These are phyloP conservation scores for Gastrolobium villosum DNA, from an alignment of 306 rosid species.

Conservation along the genomic window DNA sequence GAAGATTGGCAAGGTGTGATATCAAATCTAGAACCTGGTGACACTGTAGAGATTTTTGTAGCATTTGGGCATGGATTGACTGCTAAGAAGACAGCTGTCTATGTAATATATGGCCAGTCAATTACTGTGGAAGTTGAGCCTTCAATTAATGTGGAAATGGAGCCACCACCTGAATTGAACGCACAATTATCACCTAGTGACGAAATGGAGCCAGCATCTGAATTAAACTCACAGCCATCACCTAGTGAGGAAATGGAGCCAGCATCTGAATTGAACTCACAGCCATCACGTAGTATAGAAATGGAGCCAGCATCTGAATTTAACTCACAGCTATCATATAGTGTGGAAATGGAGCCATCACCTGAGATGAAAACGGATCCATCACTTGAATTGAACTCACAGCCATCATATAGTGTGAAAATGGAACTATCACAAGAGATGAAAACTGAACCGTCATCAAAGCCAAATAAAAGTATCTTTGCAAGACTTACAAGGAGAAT, in stretches of 20 bases:
- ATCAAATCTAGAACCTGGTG: constrained; percentile 21
- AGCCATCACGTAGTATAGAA: too few relatives aligned
- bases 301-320: background rate
- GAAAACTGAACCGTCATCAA: too few relatives aligned
- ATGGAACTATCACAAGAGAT: too few relatives aligned
- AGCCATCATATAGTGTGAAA: too few relatives aligned
- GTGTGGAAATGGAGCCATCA: background rate
- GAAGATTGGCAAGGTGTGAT: constrained; percentile 35
- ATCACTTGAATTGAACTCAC: too few relatives aligned
- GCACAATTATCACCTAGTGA: too few relatives aligned
- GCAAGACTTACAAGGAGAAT: too few relatives aligned
- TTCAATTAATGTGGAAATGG: background rate
- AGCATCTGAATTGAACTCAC: too few relatives aligned
- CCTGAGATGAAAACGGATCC: background rate
- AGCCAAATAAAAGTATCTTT: too few relatives aligned
- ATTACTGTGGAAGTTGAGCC: background rate
- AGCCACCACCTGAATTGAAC: too few relatives aligned
- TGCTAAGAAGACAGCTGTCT: background rate
- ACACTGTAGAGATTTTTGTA: constrained; percentile 37
- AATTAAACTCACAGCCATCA: too few relatives aligned
- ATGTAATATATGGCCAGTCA: constrained; percentile 11
- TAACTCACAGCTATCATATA: too few relatives aligned
- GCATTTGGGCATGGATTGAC: constrained; percentile 18
- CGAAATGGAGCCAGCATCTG: background rate
- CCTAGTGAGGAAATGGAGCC: background rate